Conservation (phyloP, 768 basidiomycete species). For the Auricularia auricula-judae region DNA sequence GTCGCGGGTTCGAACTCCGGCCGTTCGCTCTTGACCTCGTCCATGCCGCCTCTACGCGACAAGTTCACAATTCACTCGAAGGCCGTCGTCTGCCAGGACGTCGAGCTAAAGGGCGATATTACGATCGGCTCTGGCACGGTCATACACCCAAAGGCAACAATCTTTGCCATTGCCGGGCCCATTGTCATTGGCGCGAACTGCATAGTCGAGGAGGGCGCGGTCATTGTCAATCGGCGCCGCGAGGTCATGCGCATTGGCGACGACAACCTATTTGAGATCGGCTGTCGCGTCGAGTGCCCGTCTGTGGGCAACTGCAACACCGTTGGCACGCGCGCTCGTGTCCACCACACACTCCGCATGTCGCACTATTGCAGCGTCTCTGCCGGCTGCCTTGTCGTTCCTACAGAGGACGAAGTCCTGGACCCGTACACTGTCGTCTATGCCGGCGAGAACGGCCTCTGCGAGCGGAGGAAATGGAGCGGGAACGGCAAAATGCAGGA, state of each 20-base stretch:
- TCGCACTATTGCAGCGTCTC: conserved; percentile 76
- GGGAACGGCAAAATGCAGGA: conserved; percentile 79
- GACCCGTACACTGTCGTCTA: conserved; percentile 79
- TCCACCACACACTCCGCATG: conserved; percentile 74
- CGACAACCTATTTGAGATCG: conserved; percentile 89
- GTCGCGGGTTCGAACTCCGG: too few species aligned
- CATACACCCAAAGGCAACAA: conserved; percentile 88
- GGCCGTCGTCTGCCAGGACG: conserved; percentile 86
- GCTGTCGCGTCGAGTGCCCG: conserved; percentile 80
- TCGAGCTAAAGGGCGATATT: conserved; percentile 88
- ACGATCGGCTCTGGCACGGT: conserved; percentile 85
- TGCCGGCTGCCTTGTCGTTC: conserved; percentile 67
- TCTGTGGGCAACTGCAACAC: conserved; percentile 80
- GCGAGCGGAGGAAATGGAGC: conserved; percentile 70
- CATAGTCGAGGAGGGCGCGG: conserved; percentile 84
- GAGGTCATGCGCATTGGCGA: conserved; percentile 91
- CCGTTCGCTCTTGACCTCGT: too few species aligned
- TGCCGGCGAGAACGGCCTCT: conserved; percentile 35
- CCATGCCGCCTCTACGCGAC: conserved; percentile 25
- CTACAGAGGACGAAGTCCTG: conserved; percentile 65
- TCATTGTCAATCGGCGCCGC: conserved; percentile 79
- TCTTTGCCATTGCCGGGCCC: conserved; percentile 83
- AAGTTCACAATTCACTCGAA: conserved; percentile 85
- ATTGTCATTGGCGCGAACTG: conserved; percentile 83
- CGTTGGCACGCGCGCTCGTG: conserved; percentile 70